Evolutionary conservation across 2,329 filamentous ascomycete species (phyloP).

Genomic region (Cadophora gregata): DNA sequence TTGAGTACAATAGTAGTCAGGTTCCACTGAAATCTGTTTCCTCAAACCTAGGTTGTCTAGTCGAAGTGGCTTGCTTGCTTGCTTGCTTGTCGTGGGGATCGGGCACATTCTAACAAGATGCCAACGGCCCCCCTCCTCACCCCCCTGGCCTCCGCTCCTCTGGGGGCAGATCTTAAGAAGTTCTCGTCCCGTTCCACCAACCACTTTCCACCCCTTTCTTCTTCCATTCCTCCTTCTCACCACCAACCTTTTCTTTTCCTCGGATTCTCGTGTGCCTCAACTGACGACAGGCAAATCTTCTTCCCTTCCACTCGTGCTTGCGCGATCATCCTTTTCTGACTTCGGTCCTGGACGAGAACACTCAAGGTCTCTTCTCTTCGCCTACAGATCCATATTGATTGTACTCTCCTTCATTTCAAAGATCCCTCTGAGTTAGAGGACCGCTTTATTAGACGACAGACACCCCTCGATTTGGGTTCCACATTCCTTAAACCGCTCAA

Average conservation of each 20-base stretch:
- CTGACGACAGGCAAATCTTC: not conserved
- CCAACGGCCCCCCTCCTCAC: not conserved
- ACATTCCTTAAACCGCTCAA: conserved; percentile 25
- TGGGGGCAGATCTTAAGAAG: conserved; percentile 4
- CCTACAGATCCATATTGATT: not conserved
- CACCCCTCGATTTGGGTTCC: conserved; percentile 19
- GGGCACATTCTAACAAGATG: not conserved
- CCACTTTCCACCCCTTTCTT: not conserved
- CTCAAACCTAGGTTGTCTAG: not conserved
- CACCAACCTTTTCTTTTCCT: conserved; percentile 5
- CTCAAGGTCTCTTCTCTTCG: not conserved
- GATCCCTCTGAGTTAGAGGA: not conserved
- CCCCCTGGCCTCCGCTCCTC: not conserved
- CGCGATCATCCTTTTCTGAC: conserved; percentile 8
- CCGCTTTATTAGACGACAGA: conserved; percentile 1
- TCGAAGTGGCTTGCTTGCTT: not conserved
- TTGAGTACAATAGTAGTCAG: no score
- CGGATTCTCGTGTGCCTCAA: conserved; percentile 6
- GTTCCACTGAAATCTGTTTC: not conserved
- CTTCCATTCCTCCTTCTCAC: not conserved
- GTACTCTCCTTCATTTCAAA: conserved; percentile 3
- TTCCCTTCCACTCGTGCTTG: conserved; percentile 16
- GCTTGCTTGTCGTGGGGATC: not conserved
- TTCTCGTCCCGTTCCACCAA: conserved; percentile 8
- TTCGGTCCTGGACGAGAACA: not conserved